These are phyloP conservation scores for Theileria orientalis DNA, from an alignment of 169 alveolate genomes.

Conservation along the genomic window DNA sequence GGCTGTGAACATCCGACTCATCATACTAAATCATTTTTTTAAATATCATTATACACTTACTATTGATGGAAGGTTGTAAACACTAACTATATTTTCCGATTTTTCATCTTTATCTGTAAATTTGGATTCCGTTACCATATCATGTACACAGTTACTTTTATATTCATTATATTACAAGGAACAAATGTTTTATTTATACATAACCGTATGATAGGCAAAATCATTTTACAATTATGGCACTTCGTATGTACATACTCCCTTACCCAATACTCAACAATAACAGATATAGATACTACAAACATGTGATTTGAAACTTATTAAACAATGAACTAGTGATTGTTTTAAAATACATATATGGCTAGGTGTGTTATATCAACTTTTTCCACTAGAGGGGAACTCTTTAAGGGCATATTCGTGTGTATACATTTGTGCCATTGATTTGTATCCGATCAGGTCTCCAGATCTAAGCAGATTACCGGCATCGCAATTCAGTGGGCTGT, in stretches of 20 bases:
- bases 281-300: too few species aligned
- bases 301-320: too few species aligned
- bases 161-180: too few species aligned
- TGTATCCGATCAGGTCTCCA: conserved; percentile 89
- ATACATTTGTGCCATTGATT: conserved; percentile 93
- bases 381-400: conserved; percentile 51
- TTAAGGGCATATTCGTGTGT: conserved; percentile 85
- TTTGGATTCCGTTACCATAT: neutral
- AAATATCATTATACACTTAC: conserved; percentile 7
- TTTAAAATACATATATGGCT: too few species aligned
- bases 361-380: too few species aligned
- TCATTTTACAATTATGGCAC: too few species aligned
- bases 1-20: conserved; percentile 41
- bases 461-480: conserved; percentile 91
- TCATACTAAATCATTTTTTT: conserved; percentile 30
- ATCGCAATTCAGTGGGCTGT: conserved; percentile 96
- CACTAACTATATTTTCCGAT: conserved; percentile 1
- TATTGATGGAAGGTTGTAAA: conserved; percentile 21
- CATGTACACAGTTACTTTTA: neutral
- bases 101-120: neutral
- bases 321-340: too few species aligned
- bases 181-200: too few species aligned
- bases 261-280: too few species aligned
- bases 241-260: too few species aligned
- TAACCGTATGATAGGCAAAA: too few species aligned